A percentile compares a stretch with the other conserved stretches of the same genome.
These are phyloP conservation scores for Striga hermonthica DNA, from an alignment of 305 asterid species.

Conservation along the genomic window DNA sequence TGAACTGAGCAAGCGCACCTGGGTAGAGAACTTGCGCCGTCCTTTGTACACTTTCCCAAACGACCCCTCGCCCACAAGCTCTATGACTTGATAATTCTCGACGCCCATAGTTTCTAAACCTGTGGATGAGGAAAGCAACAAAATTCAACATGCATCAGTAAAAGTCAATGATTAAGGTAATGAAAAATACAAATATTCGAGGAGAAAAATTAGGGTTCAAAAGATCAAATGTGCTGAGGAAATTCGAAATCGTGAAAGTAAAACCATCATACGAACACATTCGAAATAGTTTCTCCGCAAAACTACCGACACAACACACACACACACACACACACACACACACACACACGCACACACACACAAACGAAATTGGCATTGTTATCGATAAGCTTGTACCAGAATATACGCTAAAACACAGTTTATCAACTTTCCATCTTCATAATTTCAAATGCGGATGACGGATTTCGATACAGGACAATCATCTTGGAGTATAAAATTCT, in stretches of 20 bases:
- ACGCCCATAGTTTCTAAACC: constrained; percentile 62
- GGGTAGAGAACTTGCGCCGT: constrained; percentile 90
- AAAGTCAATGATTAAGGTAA: background rate
- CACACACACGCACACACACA: too few species aligned
- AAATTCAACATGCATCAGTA: background rate
- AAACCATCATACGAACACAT: background rate
- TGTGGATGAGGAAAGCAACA: constrained; percentile 24
- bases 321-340: too few species aligned
- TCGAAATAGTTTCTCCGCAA: too few species aligned
- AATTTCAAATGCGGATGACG: too few species aligned
- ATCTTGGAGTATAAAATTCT: too few species aligned
- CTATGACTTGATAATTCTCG: constrained; percentile 85
- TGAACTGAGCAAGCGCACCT: constrained; percentile 44
- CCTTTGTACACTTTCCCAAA: constrained; percentile 99
- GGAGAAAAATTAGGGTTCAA: background rate
- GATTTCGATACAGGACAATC: too few species aligned
- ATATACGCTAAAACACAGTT: too few species aligned
- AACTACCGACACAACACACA: too few species aligned
- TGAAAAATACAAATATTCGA: background rate
- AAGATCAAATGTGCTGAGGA: background rate
- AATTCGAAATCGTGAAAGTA: background rate
- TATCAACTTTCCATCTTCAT: too few species aligned
- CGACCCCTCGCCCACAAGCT: constrained; percentile 97
- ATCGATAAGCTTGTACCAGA: too few species aligned
- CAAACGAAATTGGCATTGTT: too few species aligned